A percentile compares a stretch with the other conserved stretches of the same genome.
phyloP scores from a whole-genome alignment of 2,329 filamentous ascomycete species.

The Dryadomyces quercus-mongolicae region DNA sequence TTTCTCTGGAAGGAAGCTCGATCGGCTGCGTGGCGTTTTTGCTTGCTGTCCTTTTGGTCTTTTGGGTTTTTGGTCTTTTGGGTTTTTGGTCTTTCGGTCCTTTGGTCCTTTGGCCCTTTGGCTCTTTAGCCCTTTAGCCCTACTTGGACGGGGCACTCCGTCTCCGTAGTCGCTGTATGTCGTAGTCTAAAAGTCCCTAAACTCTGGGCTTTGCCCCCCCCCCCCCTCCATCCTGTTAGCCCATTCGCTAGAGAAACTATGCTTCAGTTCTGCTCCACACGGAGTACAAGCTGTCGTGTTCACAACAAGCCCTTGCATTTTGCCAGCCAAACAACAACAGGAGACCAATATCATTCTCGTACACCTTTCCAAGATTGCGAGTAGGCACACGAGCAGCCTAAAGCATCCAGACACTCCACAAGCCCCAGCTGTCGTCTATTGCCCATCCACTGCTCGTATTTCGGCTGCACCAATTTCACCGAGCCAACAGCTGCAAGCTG shows the following conservation, averaged over 20 bases:
- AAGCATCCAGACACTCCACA: not conserved
- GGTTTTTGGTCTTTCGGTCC: no score
- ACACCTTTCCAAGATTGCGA: not conserved
- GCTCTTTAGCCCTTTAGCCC: no score
- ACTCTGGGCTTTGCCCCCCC: not conserved
- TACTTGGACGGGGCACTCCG: no score
- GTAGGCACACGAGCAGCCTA: not conserved
- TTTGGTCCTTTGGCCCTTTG: no score
- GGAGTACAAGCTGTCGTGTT: not conserved
- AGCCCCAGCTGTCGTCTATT: no score
- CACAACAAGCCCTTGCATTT: not conserved
- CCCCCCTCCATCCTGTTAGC: not conserved
- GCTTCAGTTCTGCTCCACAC: not conserved
- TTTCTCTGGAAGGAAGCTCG: not conserved
- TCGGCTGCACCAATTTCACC: not conserved
- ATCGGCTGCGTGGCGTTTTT: not conserved
- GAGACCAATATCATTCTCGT: not conserved
- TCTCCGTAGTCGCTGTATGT: no score
- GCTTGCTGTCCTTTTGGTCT: not conserved
- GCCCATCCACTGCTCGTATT: not conserved
- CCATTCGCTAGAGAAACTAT: not conserved
- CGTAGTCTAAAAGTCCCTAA: not conserved
- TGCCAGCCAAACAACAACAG: not conserved
- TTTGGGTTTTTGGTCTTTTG: no score
- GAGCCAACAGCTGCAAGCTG: conserved; percentile 11